Conservation (phyloP, 306 rosid genomes). For the Castanea sativa region DNA sequence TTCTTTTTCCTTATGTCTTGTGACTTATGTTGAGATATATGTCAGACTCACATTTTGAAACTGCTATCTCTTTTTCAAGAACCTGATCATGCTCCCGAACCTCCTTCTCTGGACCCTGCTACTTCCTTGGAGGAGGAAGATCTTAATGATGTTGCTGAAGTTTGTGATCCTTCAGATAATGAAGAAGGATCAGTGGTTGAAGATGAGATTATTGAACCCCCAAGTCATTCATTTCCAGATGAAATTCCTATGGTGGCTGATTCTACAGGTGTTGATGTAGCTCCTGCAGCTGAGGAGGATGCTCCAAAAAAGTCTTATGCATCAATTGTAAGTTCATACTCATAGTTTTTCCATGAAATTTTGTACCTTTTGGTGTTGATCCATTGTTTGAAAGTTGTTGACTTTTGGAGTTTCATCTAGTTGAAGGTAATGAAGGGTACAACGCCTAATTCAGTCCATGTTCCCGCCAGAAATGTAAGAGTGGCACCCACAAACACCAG, state of each 20-base stretch:
- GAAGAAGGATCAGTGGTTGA: slow-evolving; percentile 69
- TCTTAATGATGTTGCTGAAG: slow-evolving; percentile 63
- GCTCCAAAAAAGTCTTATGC: slow-evolving; percentile 83
- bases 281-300: slow-evolving; percentile 68
- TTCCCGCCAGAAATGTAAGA: slow-evolving; percentile 47
- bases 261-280: slow-evolving; percentile 38
- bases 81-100: slow-evolving; percentile 50
- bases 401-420: slow-evolving; percentile 30
- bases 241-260: slow-evolving; percentile 41
- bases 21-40: not conserved
- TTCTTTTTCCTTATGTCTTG: slow-evolving; percentile 16
- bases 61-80: slow-evolving; percentile 43
- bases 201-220: slow-evolving; percentile 57
- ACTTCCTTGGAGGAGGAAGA: slow-evolving; percentile 53
- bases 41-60: slow-evolving; percentile 13
- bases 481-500: slow-evolving; percentile 48
- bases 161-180: slow-evolving; percentile 58
- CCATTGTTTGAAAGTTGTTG: slow-evolving; percentile 11
- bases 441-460: slow-evolving; percentile 45
- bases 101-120: slow-evolving; percentile 50
- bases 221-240: slow-evolving; percentile 37
- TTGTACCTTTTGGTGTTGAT: slow-evolving; percentile 2
- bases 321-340: slow-evolving; percentile 65
- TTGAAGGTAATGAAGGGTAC: slow-evolving; percentile 69
- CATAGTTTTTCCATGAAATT: slow-evolving; percentile 11